phyloP scores from a whole-genome alignment of 2,329 filamentous ascomycete species.

The Epicoccum sorghinum region DNA sequence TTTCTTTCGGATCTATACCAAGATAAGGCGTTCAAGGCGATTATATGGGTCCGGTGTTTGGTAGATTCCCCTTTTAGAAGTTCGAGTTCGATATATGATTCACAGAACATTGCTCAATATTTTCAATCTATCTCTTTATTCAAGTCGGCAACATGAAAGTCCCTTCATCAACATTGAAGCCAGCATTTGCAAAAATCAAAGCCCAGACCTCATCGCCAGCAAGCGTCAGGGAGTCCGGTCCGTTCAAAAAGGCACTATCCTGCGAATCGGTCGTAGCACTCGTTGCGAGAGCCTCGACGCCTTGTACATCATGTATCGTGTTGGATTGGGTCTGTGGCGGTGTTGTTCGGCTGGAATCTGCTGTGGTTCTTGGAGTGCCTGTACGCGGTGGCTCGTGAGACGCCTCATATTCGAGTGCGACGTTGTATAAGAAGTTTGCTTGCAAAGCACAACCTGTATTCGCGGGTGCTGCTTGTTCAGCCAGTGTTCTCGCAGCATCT shows the following conservation, averaged over 20 bases:
- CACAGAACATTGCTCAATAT: no score
- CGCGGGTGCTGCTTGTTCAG: not conserved
- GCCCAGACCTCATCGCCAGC: not conserved
- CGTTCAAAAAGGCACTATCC: not conserved
- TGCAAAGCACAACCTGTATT: slow-evolving; percentile 1
- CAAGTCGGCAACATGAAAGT: not conserved
- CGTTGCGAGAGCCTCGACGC: no score
- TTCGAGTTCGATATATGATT: no score
- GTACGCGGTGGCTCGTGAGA: not conserved
- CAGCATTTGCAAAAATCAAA: not conserved
- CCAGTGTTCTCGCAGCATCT: not conserved
- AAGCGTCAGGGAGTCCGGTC: not conserved
- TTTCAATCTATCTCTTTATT: no score
- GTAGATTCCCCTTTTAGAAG: no score
- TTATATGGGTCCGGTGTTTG: no score
- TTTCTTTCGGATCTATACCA: no score
- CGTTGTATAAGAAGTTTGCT: not conserved
- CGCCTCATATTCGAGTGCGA: not conserved
- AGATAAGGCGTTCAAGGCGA: no score
- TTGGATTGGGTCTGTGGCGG: no score
- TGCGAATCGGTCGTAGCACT: not conserved
- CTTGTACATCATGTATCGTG: no score
- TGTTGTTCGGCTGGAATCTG: not conserved
- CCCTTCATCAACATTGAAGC: slow-evolving; percentile 9
- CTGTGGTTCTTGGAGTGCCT: not conserved